A percentile compares a stretch with the other conserved stretches of the same genome.
phyloP scores from a whole-genome alignment of 2,329 filamentous ascomycete genomes.

The Trichoderma arundinaceum region DNA sequence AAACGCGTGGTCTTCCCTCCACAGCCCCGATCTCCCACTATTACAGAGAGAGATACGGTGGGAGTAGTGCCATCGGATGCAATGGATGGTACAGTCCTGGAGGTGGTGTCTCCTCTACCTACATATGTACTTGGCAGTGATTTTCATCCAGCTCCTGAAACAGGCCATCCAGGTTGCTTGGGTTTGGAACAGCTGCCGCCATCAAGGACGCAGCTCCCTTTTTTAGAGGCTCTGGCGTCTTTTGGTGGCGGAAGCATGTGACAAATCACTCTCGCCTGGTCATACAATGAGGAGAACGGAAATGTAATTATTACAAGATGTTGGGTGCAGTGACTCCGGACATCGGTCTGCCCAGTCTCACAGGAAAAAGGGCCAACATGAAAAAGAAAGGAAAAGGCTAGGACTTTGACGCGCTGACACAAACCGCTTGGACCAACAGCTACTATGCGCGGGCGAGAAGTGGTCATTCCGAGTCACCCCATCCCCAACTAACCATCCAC shows the following conservation, averaged over 20 bases:
- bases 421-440: background rate
- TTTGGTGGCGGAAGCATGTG: background rate
- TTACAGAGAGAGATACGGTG: background rate
- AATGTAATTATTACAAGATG: background rate
- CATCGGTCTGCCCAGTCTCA: background rate
- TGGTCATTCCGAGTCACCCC: background rate
- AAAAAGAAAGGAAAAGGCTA: background rate
- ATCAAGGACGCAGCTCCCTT: background rate
- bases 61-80: background rate
- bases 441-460: background rate
- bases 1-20: background rate
- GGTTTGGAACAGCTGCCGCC: background rate
- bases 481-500: background rate
- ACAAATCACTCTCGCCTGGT: background rate
- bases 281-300: background rate
- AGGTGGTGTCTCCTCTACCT: background rate
- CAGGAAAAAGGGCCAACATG: background rate
- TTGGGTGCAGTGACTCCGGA: background rate
- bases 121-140: background rate
- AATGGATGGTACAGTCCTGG: background rate
- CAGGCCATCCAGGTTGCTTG: background rate
- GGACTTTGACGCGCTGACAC: background rate
- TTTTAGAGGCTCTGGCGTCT: background rate
- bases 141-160: constrained; percentile 11
- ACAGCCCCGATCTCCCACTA: background rate